phyloP scores from a whole-genome alignment of 2,329 filamentous ascomycete genomes.

The Aspergillus brasiliensis region DNA sequence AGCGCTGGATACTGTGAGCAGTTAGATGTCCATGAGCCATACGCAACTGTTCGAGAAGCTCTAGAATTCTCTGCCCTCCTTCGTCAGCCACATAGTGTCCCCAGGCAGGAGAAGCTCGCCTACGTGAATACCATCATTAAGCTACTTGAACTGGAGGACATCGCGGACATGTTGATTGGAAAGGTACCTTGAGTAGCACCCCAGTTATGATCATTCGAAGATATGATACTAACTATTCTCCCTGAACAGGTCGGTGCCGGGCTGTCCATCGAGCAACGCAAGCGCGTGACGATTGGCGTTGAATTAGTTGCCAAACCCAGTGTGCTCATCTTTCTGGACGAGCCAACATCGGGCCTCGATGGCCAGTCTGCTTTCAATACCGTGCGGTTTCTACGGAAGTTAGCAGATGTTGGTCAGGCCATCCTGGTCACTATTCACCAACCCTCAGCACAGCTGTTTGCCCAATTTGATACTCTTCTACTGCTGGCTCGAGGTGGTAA shows the following conservation, averaged over 20 bases:
- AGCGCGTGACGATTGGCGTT: conserved; percentile 81
- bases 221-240: too few species aligned
- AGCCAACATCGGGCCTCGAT: background rate
- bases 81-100: conserved; percentile 61
- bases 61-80: conserved; percentile 67
- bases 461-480: background rate
- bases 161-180: conserved; percentile 68
- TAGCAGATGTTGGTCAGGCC: background rate
- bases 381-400: background rate
- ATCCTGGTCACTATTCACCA: background rate
- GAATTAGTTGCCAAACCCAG: conserved; percentile 63
- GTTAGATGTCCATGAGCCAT: conserved; percentile 64
- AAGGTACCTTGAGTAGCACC: too few species aligned
- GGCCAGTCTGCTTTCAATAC: background rate
- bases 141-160: conserved; percentile 66
- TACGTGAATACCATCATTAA: conserved; percentile 68
- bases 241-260: background rate
- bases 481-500: background rate
- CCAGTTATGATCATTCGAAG: too few species aligned
- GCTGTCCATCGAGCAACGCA: conserved; percentile 54
- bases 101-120: conserved; percentile 62
- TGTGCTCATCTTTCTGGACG: background rate
- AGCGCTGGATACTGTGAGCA: conserved; percentile 68
- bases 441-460: background rate
- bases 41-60: conserved; percentile 66